Base-by-base conservation (phyloP, 139 green algal species). In the Ettlia oleoabundans region DNA sequence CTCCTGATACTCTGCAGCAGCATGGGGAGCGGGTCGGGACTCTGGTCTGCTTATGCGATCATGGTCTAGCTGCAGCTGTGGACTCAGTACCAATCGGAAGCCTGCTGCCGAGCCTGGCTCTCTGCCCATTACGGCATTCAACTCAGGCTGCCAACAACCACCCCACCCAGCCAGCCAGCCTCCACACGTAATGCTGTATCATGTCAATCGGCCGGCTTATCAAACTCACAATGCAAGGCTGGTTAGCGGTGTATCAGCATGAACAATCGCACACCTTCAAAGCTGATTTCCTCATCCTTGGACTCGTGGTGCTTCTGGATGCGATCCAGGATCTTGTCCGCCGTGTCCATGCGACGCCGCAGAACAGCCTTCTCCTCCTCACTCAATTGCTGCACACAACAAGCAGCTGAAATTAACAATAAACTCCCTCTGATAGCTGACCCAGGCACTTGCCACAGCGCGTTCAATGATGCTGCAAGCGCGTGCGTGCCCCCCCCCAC, bases 331-430 rank as follows among this genome's bases (percentile, higher is more conserved):
- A 89, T 76, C 19, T 8, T 40, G 75, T 89, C 82, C 26, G 85
- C 85, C 0, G 66, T 85, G 38, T 88, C 85, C 40, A 89, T 51
- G 71, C 82, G 74, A 3, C 38, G 58, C 33, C 83, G 80, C 75
- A 89, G 76, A 62, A 65, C 21, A 30, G 55, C 82, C 65, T 85
- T 88, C 32, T 86, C 83, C 35, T 80, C 76, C 64, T 89, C 85
- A 35, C 22, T 78, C 82, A 89, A 65, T 51, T 42, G 33, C 53
- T 71, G 40, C 40, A 51, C 6, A 9, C 33, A 0, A 10, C 52
- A 42, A 21, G 71, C 4, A 32, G 47, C 24, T 67, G 42, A 40
- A n/a, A 30, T n/a, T n/a, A n/a, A n/a, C n/a, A n/a, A n/a, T n/a
- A n/a, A n/a, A n/a, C n/a, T n/a, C n/a, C 47, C 47, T 15, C 47